A percentile compares a stretch with the other conserved stretches of the same genome.
phyloP scores from a whole-genome alignment of 108 stramenopile species.

The Pseudonitzschia delicatissima region DNA sequence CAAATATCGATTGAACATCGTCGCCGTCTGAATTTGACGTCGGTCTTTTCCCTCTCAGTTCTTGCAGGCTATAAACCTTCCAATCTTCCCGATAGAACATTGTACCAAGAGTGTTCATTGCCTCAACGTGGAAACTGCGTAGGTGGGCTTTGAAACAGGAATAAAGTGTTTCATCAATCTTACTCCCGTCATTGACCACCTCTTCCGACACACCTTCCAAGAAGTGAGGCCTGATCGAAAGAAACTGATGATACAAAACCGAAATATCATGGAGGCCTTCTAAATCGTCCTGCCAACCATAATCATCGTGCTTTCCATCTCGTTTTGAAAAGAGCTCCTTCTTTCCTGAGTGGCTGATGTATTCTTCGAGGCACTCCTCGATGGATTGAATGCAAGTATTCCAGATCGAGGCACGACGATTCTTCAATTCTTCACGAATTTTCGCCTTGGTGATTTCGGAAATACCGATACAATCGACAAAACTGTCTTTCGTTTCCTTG shows the following conservation, averaged over 20 bases:
- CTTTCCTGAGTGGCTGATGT: conserved; percentile 25
- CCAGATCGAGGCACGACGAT: conserved; percentile 25
- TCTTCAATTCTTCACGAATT: conserved; percentile 9
- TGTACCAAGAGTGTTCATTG: conserved; percentile 68
- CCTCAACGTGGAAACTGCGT: conserved; percentile 65
- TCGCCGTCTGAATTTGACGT: background rate
- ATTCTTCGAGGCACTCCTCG: conserved; percentile 45
- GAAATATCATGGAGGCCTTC: conserved; percentile 36
- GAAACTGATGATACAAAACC: conserved; percentile 29
- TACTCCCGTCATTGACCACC: conserved; percentile 21
- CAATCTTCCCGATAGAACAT: conserved; percentile 62
- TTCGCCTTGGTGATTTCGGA: background rate
- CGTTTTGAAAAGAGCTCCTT: conserved; percentile 21
- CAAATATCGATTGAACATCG: background rate
- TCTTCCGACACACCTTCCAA: conserved; percentile 4
- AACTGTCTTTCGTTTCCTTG: background rate
- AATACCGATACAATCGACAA: background rate
- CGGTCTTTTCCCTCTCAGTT: background rate
- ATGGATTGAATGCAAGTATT: conserved; percentile 30
- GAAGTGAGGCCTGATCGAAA: conserved; percentile 19
- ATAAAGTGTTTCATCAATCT: conserved; percentile 13
- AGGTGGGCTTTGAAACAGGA: conserved; percentile 36
- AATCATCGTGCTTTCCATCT: conserved; percentile 16
- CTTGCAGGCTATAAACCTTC: conserved; percentile 28
- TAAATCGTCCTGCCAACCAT: conserved; percentile 35